Evolutionary conservation across 1,284 basidiomycete species (phyloP), one percentile per base, ranked within the genome.

Genomic region (Puccinia horiana): DNA sequence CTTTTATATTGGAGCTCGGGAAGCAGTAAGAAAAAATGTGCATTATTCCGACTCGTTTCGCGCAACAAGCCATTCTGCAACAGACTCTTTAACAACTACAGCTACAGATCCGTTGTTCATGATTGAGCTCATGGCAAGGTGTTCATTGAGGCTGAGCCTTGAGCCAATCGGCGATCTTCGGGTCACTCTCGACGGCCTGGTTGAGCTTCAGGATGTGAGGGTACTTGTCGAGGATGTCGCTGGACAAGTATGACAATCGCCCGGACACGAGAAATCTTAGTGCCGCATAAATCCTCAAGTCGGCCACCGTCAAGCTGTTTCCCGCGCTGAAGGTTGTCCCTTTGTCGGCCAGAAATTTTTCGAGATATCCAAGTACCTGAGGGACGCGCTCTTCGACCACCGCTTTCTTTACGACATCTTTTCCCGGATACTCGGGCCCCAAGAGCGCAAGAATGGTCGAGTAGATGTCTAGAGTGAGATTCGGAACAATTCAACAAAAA

Each of bases 281-380:
- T 14, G 42, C 40, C 32, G 35, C 35, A 23, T 69, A 69, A 37
- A 69, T n/a, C 40, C 65, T 37, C 32, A 69, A 40, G 40, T 69
- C 65, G 23, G 65, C 65, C 6, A 69, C 12, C 2, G 65, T 69
- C 35, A 69, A 42, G 6, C n/a, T 69, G 40, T 69, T 69, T 4
- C 65, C 65, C 8, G 65, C 65, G 23, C 65, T 69, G 65, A 37
- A 69, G 23, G 65, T 42, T 11, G 65, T 69, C 32, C 65, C 65
- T 69, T 69, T 37, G 12, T 16, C 23, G 23, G 40, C 65, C 32
- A 69, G 65, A n/a, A 8, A 42, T 69, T 69, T 42, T 37, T 69
- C 65, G 40, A 69, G 40, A 42, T 69, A 69, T 2, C 65, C 65
- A n/a, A 69, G 40, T 9, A 69, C 23, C 40, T 69, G 5, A 35